Conservation (phyloP, 495 filamentous ascomycete species). For the Talaromyces thailandensis region DNA sequence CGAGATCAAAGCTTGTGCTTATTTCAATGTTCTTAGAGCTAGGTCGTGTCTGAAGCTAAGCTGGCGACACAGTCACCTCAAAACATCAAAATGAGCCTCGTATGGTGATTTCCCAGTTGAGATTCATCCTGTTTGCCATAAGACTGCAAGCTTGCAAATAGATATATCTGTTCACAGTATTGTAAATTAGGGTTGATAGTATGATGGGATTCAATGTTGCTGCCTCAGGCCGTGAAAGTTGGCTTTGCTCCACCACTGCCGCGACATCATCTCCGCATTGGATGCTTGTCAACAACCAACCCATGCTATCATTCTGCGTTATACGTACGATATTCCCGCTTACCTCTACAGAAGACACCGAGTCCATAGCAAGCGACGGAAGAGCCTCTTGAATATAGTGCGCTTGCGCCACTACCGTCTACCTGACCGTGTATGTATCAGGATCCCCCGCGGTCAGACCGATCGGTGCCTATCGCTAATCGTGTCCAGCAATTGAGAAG, state of each 20-base stretch:
- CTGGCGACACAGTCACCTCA: not conserved
- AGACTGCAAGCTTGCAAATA: not conserved
- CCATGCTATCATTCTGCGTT: not conserved
- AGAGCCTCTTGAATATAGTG: not conserved
- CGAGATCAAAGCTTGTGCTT: not conserved
- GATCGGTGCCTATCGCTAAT: constrained; percentile 4
- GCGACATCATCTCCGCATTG: constrained; percentile 7
- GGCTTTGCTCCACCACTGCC: constrained; percentile 12
- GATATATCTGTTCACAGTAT: not conserved
- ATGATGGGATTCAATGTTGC: not conserved
- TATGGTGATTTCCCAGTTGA: not conserved
- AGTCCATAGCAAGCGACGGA: not conserved
- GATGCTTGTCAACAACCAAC: not conserved
- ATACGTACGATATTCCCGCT: not conserved
- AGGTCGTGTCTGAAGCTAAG: not conserved
- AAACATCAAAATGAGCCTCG: not conserved
- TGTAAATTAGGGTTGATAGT: not conserved
- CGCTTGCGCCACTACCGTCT: not conserved
- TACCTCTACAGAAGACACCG: not conserved
- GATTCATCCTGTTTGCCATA: not conserved
- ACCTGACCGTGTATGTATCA: not conserved
- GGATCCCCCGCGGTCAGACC: not conserved
- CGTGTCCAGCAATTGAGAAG: not conserved
- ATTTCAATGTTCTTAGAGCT: not conserved
- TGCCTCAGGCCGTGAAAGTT: constrained; percentile 17